Evolutionary conservation across 2,329 filamentous ascomycete genomes (phyloP), one percentile per base, ranked within the genome.

Genomic region (Fusarium graminum): DNA sequence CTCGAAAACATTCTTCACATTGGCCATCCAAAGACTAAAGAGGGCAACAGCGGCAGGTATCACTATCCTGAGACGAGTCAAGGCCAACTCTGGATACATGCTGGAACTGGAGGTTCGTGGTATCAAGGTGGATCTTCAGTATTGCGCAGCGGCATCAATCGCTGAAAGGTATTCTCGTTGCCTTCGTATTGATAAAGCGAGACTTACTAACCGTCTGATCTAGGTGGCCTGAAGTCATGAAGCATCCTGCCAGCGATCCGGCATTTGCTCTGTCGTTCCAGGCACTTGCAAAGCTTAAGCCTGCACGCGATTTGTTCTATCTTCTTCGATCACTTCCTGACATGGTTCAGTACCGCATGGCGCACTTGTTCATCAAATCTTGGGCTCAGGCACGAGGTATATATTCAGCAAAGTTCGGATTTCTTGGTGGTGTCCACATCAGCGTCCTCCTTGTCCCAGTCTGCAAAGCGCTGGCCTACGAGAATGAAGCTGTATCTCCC

Each of bases 401-500:
- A 16, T 91, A 91, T 73, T 83, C 86, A 0, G 83, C 87, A 2
- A 86, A 83, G 45, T 90, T 90, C 67, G 89, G 89, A 0, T 89
- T 87, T 60, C 79, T 92, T 1, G 84, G 87, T 7, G 88, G 88
- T 5, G 85, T 90, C 19, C 88, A 91, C 66, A 85, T 92, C 51
- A 83, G 86, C 1, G 76, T 90, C 22, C 80, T 92, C 71, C 78
- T 92, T 10, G 82, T 85, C 0, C 83, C 85, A 16, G 77, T 91
- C 1, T 84, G 83, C 74, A 91, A 91, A 73, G 73, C 84, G 22
- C 72, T 87, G 6, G 76, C 79, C 28, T 74, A 76, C 6, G 63
- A 79, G 11, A 70, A 69, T 10, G 74, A 74, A 17, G 51, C 71
- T 0, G 70, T 82, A 1, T 82, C 83, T 1, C 79, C 84, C 2